Base-by-base conservation (phyloP, 768 basidiomycete genomes). In the Pluteus cervinus region DNA sequence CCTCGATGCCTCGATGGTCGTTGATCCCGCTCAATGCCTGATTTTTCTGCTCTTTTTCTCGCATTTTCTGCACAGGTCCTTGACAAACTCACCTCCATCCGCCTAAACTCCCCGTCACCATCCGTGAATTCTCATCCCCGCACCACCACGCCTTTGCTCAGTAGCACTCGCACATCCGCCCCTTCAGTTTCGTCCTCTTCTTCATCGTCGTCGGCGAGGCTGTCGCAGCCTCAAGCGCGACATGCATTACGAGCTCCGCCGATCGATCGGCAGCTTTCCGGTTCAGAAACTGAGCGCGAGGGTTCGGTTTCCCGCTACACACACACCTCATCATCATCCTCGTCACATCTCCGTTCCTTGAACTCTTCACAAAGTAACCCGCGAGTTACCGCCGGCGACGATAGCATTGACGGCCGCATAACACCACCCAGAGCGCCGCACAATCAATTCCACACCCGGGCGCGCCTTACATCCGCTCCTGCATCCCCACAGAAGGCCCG, bases 201-300 rank as follows among this genome's bases (percentile, higher is more conserved):
- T 18, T n/a, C n/a, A n/a, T 33, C 23, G 17, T 40, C 39, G 24
- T 39, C 38, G 21, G n/a, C 26, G 9, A 9, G 9, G 26, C 26
- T 28, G 26, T 28, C 26, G 9, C 26, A 28, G 26, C 9, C 20
- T n/a, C n/a, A n/a, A 25, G 12, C 31, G 15, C 32, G 15, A 5
- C 23, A 14, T n/a, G 6, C 35, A 17, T n/a, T n/a, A n/a, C n/a
- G n/a, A n/a, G n/a, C n/a, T n/a, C n/a, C n/a, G n/a, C n/a, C n/a
- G n/a, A n/a, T n/a, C n/a, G n/a, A n/a, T n/a, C n/a, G n/a, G n/a
- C n/a, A n/a, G n/a, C 68, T 70, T 37, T 88, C 86, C 5, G 86
- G 86, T 22, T 88, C 85, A 2, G 87, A 88, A 56, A 89, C 86
- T 0, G 87, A 89, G 56, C 76, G 83, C 29, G 85, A 87, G n/a